phyloP scores from a whole-genome alignment of 805 yeast genomes.

The Saturnispora quitensis region DNA sequence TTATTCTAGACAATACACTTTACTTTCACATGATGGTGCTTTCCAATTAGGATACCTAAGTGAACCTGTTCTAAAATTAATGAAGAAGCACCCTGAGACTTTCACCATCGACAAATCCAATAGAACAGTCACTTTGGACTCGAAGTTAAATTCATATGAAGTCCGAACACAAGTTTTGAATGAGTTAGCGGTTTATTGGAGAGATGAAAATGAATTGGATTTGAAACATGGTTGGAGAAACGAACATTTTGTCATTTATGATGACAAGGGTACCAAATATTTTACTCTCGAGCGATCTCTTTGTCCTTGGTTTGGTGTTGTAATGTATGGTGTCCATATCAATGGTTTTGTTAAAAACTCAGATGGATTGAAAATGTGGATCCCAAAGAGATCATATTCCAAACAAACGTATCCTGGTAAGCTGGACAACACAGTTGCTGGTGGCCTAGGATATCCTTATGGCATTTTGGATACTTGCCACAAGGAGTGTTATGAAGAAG shows the following conservation, averaged over 20 bases:
- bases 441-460: slow-evolving; percentile 81
- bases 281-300: slow-evolving; percentile 71
- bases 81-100: slow-evolving; percentile 15
- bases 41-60: slow-evolving; percentile 33
- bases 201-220: slow-evolving; percentile 27
- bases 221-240: slow-evolving; percentile 70
- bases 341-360: slow-evolving; percentile 52
- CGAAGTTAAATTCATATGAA: slow-evolving; percentile 30
- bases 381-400: slow-evolving; percentile 67
- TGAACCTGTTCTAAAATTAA: slow-evolving; percentile 25
- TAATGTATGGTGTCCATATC: slow-evolving; percentile 84
- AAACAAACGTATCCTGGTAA: slow-evolving; percentile 86
- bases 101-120: slow-evolving; percentile 22
- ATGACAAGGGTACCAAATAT: slow-evolving; percentile 47
- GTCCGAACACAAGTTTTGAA: slow-evolving; percentile 34
- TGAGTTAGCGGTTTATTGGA: slow-evolving; percentile 35
- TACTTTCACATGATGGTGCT: slow-evolving; percentile 30
- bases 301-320: slow-evolving; percentile 73
- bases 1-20: slow-evolving; percentile 21
- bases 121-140: slow-evolving; percentile 24
- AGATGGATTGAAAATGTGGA: slow-evolving; percentile 56
- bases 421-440: slow-evolving; percentile 92
- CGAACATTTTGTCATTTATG: slow-evolving; percentile 70
- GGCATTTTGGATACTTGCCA: slow-evolving; percentile 67
- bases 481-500: slow-evolving; percentile 89